Conservation (phyloP, 2,329 filamentous ascomycete genomes). For the Parascedosporium putredinis region DNA sequence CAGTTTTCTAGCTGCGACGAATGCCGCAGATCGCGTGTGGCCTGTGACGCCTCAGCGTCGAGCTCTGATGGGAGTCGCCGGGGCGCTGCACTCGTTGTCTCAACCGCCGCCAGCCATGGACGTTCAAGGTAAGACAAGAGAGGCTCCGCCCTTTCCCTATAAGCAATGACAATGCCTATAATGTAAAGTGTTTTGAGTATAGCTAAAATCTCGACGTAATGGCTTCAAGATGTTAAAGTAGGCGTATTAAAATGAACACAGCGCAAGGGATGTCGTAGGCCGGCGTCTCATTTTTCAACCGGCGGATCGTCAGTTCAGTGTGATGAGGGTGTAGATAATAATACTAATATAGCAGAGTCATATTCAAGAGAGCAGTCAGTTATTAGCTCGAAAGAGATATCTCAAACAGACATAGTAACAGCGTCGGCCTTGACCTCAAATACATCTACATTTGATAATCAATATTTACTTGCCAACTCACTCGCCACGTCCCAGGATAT, state of each 20-base stretch:
- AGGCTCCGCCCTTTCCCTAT: no score
- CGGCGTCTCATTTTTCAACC: conserved; percentile 10
- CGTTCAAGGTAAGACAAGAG: conserved; percentile 18
- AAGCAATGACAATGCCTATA: background rate
- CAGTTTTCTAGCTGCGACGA: conserved; percentile 25
- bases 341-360: background rate
- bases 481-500: conserved; percentile 5
- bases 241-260: conserved; percentile 4
- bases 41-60: conserved; percentile 18
- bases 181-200: conserved; percentile 7
- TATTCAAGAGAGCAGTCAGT: conserved; percentile 3
- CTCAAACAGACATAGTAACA: background rate
- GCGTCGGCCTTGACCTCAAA: background rate
- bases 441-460: background rate
- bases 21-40: conserved; percentile 21
- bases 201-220: conserved; percentile 12
- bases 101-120: conserved; percentile 17
- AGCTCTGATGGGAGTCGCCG: conserved; percentile 43
- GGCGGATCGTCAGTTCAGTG: conserved; percentile 5
- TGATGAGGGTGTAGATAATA: background rate
- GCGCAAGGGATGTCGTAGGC: conserved; percentile 12
- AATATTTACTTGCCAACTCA: conserved; percentile 1
- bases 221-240: conserved; percentile 17
- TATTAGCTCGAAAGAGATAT: background rate
- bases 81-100: conserved; percentile 55